Evolutionary conservation across 768 basidiomycete species (phyloP), one percentile per base, ranked within the genome.

Genomic region (Rubroboletus satanas): DNA sequence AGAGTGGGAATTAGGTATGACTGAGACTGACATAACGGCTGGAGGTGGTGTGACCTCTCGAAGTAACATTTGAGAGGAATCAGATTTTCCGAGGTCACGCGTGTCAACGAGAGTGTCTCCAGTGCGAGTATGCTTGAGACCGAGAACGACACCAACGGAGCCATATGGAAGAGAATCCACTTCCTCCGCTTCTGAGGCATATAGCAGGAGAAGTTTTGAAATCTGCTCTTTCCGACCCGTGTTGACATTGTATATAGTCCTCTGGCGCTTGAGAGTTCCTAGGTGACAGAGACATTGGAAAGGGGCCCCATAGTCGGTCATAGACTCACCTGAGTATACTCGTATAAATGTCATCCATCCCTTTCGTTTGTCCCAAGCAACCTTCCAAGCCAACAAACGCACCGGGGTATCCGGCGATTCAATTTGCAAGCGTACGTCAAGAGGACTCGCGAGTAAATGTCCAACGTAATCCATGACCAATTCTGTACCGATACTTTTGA

Each of bases 261-360:
- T 83, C 55, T 87, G 84, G 18, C 79, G 80, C 18, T 75, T 87
- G 45, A 94, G 71, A 15, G 82, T 88, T 15, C 91, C 91, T 66
- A 39, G 33, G 37, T 43, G 49, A 49, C 31, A 33, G 39, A 8
- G 50, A 46, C 41, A 18, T 60, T 32, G 10, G 47, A 55, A 51
- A 55, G n/a, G n/a, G 12, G 33, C n/a, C 36, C 26, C 5, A 12
- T 21, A 17, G 36, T 28, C 10, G 31, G 14, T 29, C 31, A 38
- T 32, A 33, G 5, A 68, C 75, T 57, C 67, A 90, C 91, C 92
- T 50, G 91, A 92, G 69, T 94, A 94, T 18, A 94, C 82, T 26
- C 92, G 79, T 37, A 94, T 86, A 66, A 92, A 94, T 2, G 92
- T 93, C 90, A 94, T 92, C 92, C 92, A 94, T 23, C 92, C 92